Percentiles rank a stretch among this genome's conserved stretches.
Conservation (phyloP, 2,329 filamentous ascomycete genomes). For the Pseudogymnoascus sp. region DNA sequence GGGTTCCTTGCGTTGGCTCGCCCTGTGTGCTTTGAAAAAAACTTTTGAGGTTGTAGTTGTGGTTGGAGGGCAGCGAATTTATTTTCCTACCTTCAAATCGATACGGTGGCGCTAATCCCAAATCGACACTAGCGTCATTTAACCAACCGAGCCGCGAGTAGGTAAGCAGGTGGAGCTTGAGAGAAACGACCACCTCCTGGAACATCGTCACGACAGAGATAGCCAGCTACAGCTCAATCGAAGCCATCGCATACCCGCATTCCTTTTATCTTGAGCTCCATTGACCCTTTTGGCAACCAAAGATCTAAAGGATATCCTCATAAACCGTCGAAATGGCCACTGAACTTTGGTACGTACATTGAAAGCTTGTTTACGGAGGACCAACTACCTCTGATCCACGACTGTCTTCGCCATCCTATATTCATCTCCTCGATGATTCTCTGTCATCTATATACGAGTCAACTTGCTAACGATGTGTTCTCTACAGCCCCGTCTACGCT, state of each 20-base stretch:
- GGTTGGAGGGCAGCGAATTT: not conserved
- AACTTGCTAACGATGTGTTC: conserved; percentile 36
- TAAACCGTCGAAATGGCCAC: conserved; percentile 58
- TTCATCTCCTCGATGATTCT: conserved; percentile 12
- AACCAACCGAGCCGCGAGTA: conserved; percentile 15
- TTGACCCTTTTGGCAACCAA: conserved; percentile 1
- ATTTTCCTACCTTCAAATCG: conserved; percentile 3
- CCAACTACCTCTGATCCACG: not conserved
- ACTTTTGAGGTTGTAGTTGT: not conserved
- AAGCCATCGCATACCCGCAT: conserved; percentile 8
- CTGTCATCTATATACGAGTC: conserved; percentile 2
- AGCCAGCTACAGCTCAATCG: conserved; percentile 13
- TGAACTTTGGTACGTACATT: conserved; percentile 68
- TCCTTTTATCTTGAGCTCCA: conserved; percentile 8
- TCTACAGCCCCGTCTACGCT: conserved; percentile 86
- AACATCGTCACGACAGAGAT: conserved; percentile 5
- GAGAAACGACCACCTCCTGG: conserved; percentile 3
- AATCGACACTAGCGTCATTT: conserved; percentile 16
- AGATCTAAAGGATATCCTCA: conserved; percentile 15
- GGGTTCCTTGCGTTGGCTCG: conserved; percentile 57
- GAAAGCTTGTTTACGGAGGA: conserved; percentile 3
- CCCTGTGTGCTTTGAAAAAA: conserved; percentile 33
- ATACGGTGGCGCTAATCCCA: not conserved
- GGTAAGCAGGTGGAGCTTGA: conserved; percentile 4
- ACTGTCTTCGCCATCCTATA: conserved; percentile 2